phyloP scores from a whole-genome alignment of 2,329 filamentous ascomycete genomes.

The Leptographium galeiforme region DNA sequence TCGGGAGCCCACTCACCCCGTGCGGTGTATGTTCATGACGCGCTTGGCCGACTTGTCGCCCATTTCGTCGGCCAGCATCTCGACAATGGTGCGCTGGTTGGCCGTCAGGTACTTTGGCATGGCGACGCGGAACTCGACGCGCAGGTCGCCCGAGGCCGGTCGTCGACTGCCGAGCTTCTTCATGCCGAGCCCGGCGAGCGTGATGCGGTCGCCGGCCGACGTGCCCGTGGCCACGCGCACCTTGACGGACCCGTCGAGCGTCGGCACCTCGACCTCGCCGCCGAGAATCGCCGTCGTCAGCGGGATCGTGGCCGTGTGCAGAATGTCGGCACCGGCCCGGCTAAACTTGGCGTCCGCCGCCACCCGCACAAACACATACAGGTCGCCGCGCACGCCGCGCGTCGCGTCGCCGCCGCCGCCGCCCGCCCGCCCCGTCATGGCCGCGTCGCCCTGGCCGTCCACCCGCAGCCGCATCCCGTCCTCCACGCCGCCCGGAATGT shows the following conservation, averaged over 20 bases:
- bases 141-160: conserved; percentile 64
- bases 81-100: conserved; percentile 84
- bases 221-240: conserved; percentile 87
- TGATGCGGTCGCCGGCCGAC: conserved; percentile 82
- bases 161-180: conserved; percentile 62
- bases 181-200: conserved; percentile 86
- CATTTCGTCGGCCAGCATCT: conserved; percentile 96
- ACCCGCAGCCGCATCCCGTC: conserved; percentile 89
- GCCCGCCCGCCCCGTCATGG: conserved; percentile 57
- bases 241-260: conserved; percentile 78
- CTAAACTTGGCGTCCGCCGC: conserved; percentile 84
- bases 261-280: conserved; percentile 80
- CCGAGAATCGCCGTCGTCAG: conserved; percentile 87
- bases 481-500: conserved; percentile 91
- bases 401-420: conserved; percentile 11
- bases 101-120: conserved; percentile 91
- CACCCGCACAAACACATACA: conserved; percentile 84
- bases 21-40: conserved; percentile 66
- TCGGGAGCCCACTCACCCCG: conserved; percentile 27
- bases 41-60: conserved; percentile 82
- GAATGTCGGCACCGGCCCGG: conserved; percentile 73
- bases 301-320: conserved; percentile 84
- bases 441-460: conserved; percentile 74
- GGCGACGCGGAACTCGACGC: conserved; percentile 83
- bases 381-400: conserved; percentile 64